Base-by-base conservation (phyloP, 192 early-diverging fungal genomes). In the Backusella parvicylindrica region DNA sequence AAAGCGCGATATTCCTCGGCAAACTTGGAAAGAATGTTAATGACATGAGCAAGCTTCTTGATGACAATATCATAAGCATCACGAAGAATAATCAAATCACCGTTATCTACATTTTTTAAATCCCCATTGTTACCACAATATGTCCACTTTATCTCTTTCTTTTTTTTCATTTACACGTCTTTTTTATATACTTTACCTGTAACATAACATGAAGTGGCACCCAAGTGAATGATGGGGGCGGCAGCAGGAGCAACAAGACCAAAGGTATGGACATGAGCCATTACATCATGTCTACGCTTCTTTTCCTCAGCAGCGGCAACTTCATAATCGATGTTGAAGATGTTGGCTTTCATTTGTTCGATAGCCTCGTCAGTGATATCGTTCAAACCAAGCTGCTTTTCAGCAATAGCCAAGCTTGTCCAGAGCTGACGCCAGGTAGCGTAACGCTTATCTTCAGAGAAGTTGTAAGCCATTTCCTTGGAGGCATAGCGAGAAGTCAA, bases 221-320 rank as follows among this genome's bases (percentile, higher is more conserved):
- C 98, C 72, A 99, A 85, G 79, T 99, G 98, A 81, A 99, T 99
- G 73, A 99, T 97, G 31, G 89, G 91, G 4, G 96, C 95, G n/a
- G 96, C 96, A 32, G 82, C 86, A 30, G 96, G 95, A 41, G 91
- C 91, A 16, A 87, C 94, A 5, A 94, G 77, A 49, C 95, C 97
- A 84, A 95, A 95, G 18, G 96, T 93, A 83, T 99, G 96, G 33
- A 99, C 98, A 79, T 99, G 98, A n/a, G 98, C 96, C 96, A 99
- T 99, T 60, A 99, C 98, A 84, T 99, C 98, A 84, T 99, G 98
- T 16, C 98, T 88, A 16, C 96, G 88, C 68, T 90, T 89, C 88
- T 95, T 94, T 78, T 99, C 98, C 82, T 99, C 98, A 33, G 82
- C 90, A 37, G 91, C 92, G 38, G 96, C 98, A 41, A 96, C 76